phyloP scores from a whole-genome alignment of 2,329 filamentous ascomycete genomes.

The Fusarium phyllophilum region DNA sequence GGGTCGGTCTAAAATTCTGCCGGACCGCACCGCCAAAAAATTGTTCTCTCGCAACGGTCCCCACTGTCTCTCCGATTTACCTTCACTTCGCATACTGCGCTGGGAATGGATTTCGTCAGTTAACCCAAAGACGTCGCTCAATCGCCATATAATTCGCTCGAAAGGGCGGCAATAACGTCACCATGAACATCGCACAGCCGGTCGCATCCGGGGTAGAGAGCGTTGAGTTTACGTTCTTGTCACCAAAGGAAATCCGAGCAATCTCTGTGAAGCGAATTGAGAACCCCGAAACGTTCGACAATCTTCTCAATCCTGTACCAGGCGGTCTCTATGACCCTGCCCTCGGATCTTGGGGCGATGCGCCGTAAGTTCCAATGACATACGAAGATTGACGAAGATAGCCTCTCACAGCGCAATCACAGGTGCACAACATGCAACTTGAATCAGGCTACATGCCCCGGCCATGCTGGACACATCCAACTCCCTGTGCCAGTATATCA shows the following conservation, averaged over 20 bases:
- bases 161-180: conserved; percentile 37
- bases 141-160: conserved; percentile 33
- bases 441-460: conserved; percentile 82
- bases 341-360: conserved; percentile 88
- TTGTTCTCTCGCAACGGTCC: conserved; percentile 43
- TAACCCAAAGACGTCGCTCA: conserved; percentile 39
- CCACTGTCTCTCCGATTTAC: conserved; percentile 34
- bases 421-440: conserved; percentile 95
- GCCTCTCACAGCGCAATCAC: conserved; percentile 16
- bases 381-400: not conserved
- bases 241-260: conserved; percentile 81
- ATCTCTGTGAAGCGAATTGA: conserved; percentile 95
- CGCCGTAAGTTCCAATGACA: conserved; percentile 65
- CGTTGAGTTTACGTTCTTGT: conserved; percentile 90
- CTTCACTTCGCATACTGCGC: conserved; percentile 31
- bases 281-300: conserved; percentile 94
- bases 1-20: conserved; percentile 53
- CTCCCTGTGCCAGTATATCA: conserved; percentile 94
- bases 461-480: conserved; percentile 95
- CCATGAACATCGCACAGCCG: conserved; percentile 81
- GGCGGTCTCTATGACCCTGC: conserved; percentile 94
- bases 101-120: conserved; percentile 38
- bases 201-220: conserved; percentile 84
- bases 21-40: conserved; percentile 58
- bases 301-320: conserved; percentile 85